Evolutionary conservation across 1,284 basidiomycete genomes (phyloP).

Genomic region (Mycena sp.): DNA sequence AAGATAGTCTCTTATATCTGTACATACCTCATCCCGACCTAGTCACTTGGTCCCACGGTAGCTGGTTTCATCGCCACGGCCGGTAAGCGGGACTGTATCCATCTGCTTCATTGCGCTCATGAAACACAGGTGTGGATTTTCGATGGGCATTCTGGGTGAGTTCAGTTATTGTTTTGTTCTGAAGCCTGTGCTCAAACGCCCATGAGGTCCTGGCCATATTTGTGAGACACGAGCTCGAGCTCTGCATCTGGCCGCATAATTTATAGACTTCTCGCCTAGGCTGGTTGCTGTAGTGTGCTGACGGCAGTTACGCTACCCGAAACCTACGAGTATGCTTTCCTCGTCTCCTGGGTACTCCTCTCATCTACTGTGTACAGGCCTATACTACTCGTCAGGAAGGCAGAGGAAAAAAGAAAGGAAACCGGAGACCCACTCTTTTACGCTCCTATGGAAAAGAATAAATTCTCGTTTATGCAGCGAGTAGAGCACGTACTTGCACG

Average conservation of each 20-base stretch:
- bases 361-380: slow-evolving; percentile 47
- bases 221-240: background rate
- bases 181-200: background rate
- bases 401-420: slow-evolving; percentile 51
- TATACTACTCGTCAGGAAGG: slow-evolving; percentile 62
- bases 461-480: slow-evolving; percentile 50
- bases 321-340: slow-evolving; percentile 65
- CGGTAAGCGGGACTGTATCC: slow-evolving; percentile 39
- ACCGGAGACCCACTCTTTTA: slow-evolving; percentile 77
- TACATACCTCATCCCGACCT: background rate
- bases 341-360: background rate
- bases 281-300: slow-evolving; percentile 54
- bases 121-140: slow-evolving; percentile 33
- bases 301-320: slow-evolving; percentile 81
- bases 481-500: slow-evolving; percentile 61
- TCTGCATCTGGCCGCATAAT: background rate
- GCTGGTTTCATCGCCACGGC: slow-evolving; percentile 62
- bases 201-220: slow-evolving; percentile 9
- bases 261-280: slow-evolving; percentile 35
- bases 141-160: slow-evolving; percentile 81
- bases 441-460: slow-evolving; percentile 56
- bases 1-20: background rate
- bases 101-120: background rate
- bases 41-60: slow-evolving; percentile 66
- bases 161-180: slow-evolving; percentile 41